phyloP scores from a whole-genome alignment of 2,329 filamentous ascomycete genomes.

The Microdochium paspali region DNA sequence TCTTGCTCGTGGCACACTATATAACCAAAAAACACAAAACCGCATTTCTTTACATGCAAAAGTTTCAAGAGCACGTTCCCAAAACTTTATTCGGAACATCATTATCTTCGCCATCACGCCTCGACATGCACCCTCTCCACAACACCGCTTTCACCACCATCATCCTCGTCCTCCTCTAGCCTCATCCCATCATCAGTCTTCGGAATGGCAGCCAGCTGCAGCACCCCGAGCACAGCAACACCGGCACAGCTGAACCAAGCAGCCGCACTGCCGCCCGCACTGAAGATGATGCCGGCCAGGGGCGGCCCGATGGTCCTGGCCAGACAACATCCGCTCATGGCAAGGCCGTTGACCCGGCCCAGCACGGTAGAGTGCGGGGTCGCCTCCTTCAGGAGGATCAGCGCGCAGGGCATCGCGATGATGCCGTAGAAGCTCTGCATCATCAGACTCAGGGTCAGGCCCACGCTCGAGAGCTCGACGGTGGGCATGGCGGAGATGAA shows the following conservation, averaged over 20 bases:
- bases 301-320: conserved; percentile 63
- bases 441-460: conserved; percentile 56
- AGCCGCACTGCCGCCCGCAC: conserved; percentile 38
- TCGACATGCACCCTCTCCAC: too few relatives aligned
- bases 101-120: too few relatives aligned
- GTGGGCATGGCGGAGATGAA: conserved; percentile 52
- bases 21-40: too few relatives aligned
- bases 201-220: conserved; percentile 21
- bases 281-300: conserved; percentile 58
- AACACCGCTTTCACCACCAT: not conserved
- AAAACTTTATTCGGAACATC: too few relatives aligned
- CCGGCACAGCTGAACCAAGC: conserved; percentile 29
- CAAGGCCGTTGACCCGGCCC: conserved; percentile 63
- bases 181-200: conserved; percentile 8
- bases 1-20: too few relatives aligned
- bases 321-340: conserved; percentile 62
- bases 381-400: conserved; percentile 67
- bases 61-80: too few relatives aligned
- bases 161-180: not conserved
- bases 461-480: conserved; percentile 38
- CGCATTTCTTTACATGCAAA: too few relatives aligned
- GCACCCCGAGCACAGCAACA: conserved; percentile 15
- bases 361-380: conserved; percentile 52
- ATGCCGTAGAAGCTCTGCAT: conserved; percentile 61
- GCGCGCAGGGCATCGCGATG: conserved; percentile 55